These are phyloP conservation scores for Candida adriatica DNA, from an alignment of 805 yeast genomes.

Conservation along the genomic window DNA sequence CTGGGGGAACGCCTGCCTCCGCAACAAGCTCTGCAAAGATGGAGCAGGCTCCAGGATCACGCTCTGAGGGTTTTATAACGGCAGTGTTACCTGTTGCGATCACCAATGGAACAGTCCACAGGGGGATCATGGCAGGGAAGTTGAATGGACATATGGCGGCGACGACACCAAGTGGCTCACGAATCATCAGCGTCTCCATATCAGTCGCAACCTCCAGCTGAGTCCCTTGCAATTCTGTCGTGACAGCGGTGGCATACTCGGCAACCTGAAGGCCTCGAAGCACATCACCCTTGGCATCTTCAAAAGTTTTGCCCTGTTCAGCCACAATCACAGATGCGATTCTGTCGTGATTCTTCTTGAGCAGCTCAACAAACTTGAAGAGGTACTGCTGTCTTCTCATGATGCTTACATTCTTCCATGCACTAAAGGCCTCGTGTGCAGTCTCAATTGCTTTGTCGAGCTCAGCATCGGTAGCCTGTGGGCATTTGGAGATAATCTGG, in stretches of 20 bases:
- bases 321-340: slow-evolving; percentile 58
- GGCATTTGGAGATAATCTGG: slow-evolving; percentile 55
- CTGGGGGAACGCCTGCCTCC: slow-evolving; percentile 70
- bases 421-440: slow-evolving; percentile 52
- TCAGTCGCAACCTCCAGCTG: slow-evolving; percentile 62
- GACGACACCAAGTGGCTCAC: slow-evolving; percentile 69
- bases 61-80: slow-evolving; percentile 62
- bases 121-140: slow-evolving; percentile 75
- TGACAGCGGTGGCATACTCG: slow-evolving; percentile 62
- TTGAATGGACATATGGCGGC: slow-evolving; percentile 79
- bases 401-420: slow-evolving; percentile 32
- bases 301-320: slow-evolving; percentile 73
- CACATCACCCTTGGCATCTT: slow-evolving; percentile 71
- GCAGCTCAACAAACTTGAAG: slow-evolving; percentile 59
- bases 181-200: slow-evolving; percentile 68
- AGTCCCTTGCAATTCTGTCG: slow-evolving; percentile 57
- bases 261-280: slow-evolving; percentile 74
- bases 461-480: slow-evolving; percentile 61
- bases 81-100: slow-evolving; percentile 66
- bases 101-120: slow-evolving; percentile 49
- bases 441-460: slow-evolving; percentile 55
- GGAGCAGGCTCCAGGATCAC: slow-evolving; percentile 75
- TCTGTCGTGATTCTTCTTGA: slow-evolving; percentile 60
- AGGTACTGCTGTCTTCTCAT: slow-evolving; percentile 54
- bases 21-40: slow-evolving; percentile 60